These are phyloP conservation scores for Pseudogymnoascus sp. DNA, from an alignment of 2,329 filamentous ascomycete genomes.

Conservation along the genomic window DNA sequence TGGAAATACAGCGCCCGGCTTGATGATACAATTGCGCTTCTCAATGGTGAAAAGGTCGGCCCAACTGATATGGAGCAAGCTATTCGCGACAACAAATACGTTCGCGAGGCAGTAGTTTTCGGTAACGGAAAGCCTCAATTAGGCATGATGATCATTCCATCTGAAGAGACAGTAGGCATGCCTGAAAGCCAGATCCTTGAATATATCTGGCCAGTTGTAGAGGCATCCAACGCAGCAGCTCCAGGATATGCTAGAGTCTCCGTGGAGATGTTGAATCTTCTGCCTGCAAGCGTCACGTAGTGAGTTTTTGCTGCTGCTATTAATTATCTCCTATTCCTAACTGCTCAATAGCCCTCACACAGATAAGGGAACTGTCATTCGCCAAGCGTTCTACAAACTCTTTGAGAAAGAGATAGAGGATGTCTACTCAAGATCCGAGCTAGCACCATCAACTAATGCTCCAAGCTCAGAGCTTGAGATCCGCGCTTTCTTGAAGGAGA, in stretches of 20 bases:
- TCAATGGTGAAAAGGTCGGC: conserved; percentile 42
- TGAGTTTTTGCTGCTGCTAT: conserved; percentile 19
- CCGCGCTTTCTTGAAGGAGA: conserved; percentile 20
- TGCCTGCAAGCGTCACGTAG: conserved; percentile 27
- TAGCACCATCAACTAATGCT: conserved; percentile 2
- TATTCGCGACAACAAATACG: conserved; percentile 43
- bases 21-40: conserved; percentile 38
- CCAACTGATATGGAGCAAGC: conserved; percentile 43
- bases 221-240: conserved; percentile 41
- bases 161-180: conserved; percentile 35
- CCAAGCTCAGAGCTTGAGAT: conserved; percentile 6
- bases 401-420: conserved; percentile 39
- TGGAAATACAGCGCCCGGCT: conserved; percentile 41
- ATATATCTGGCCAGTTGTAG: conserved; percentile 41
- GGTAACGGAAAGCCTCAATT: conserved; percentile 45
- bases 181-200: conserved; percentile 39
- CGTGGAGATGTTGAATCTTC: conserved; percentile 43
- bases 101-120: conserved; percentile 51
- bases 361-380: conserved; percentile 47
- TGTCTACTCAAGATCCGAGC: conserved; percentile 29
- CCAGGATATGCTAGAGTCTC: conserved; percentile 47
- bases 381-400: conserved; percentile 38
- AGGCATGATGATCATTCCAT: conserved; percentile 46
- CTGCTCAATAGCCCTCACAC: not conserved
- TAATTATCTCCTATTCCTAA: conserved; percentile 35